Evolutionary conservation across 768 basidiomycete species (phyloP), one percentile per base, ranked within the genome.

Genomic region (Thelephora ganbajun): DNA sequence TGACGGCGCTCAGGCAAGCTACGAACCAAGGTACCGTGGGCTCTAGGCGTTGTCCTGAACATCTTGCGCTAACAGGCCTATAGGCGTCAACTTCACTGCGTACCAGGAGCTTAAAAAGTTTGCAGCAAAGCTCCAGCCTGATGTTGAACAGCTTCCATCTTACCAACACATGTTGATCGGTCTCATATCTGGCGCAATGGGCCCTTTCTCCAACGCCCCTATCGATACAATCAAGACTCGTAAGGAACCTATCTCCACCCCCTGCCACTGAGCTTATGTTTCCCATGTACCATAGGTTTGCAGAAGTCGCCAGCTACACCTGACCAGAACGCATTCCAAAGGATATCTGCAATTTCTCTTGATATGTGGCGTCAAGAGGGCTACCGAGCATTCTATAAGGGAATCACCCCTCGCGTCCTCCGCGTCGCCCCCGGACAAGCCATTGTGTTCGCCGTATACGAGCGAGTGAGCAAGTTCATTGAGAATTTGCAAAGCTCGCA

Each of bases 381-480:
- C 5, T 69, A 83, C 13, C 65, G 65, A 39, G 90, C 93, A 46
- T 98, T 99, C 66, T 98, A 98, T 70, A 98, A 96, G 69, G 96
- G 96, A 16, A 97, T 99, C 61, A 97, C 93, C 0, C 96, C 96
- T 33, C 76, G 96, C 18, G 92, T 99, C 33, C 69, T 96, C 57
- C 79, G 96, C 47, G 96, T 99, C 41, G 96, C 96, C 2, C 96
- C 96, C 6, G 96, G 94, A 1, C 89, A 90, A 62, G 93, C 93
- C 2, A 87, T 98, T 54, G 94, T 97, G 33, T 98, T 98, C 59
- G 89, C 94, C 11, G 94, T 99, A 22, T 97, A 97, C 58, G 94
- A 99, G 67, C 72, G 84, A 44, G 83, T 97, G 51, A 80, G 84
- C 63, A 65, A 59, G 56, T 48, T 73, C 35, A 83, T 94, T 48